phyloP scores from a whole-genome alignment of 2,329 filamentous ascomycete genomes.

The Stemphylium vesicarium region DNA sequence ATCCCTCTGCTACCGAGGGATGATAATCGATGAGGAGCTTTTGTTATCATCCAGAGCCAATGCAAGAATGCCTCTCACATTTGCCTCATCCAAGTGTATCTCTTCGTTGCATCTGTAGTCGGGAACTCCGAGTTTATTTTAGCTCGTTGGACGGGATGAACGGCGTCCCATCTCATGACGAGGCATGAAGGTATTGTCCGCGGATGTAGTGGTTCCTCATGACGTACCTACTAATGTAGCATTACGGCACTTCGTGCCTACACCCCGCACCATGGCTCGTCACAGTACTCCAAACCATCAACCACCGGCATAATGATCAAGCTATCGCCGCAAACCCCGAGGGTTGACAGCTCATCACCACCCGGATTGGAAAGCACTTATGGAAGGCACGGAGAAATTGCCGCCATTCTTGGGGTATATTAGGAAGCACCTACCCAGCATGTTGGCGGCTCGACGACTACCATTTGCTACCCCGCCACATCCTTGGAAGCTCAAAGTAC shows the following conservation, averaged over 20 bases:
- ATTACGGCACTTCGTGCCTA: slow-evolving; percentile 13
- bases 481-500: slow-evolving; percentile 1
- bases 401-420: slow-evolving; percentile 16
- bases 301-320: slow-evolving; percentile 23
- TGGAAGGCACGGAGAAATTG: slow-evolving; percentile 4
- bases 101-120: not conserved
- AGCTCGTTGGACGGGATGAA: too few species aligned
- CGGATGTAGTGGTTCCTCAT: slow-evolving; percentile 15
- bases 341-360: slow-evolving; percentile 16
- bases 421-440: not conserved
- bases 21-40: slow-evolving; percentile 3
- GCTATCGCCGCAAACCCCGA: slow-evolving; percentile 43
- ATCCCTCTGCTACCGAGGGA: slow-evolving; percentile 3
- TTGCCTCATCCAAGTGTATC: not conserved
- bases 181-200: not conserved
- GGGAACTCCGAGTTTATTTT: not conserved
- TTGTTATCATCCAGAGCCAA: slow-evolving; percentile 4
- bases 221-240: slow-evolving; percentile 14
- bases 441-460: not conserved
- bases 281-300: not conserved
- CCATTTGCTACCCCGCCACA: not conserved
- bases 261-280: slow-evolving; percentile 25
- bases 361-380: slow-evolving; percentile 3
- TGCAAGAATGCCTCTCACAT: slow-evolving; percentile 2
- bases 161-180: too few species aligned